These are phyloP conservation scores for Populus ilicifolia DNA, from an alignment of 345 rosid species.

Conservation along the genomic window DNA sequence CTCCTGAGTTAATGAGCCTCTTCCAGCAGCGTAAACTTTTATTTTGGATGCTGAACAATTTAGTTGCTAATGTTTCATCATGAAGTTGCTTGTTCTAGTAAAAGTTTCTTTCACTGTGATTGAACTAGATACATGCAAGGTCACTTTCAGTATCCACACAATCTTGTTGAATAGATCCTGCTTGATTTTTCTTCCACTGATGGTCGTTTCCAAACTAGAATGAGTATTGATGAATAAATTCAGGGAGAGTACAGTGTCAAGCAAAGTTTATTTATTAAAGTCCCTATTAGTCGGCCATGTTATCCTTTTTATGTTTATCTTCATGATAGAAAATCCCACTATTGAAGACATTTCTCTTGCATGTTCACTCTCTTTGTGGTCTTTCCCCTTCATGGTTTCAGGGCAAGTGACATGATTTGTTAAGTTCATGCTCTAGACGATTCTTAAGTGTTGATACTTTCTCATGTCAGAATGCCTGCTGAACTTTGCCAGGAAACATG, in stretches of 20 bases:
- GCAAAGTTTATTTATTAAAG: background rate
- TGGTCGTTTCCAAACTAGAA: background rate
- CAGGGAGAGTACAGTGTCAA: background rate
- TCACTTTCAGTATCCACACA: no score
- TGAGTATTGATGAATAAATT: background rate
- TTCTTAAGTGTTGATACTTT: slow-evolving; percentile 22
- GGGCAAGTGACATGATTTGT: background rate
- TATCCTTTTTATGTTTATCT: background rate
- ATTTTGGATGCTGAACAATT: background rate
- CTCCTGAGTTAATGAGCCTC: background rate
- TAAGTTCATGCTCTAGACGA: background rate
- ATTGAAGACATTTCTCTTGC: background rate
- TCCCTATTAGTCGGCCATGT: background rate
- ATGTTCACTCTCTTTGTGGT: background rate
- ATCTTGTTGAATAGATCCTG: no score
- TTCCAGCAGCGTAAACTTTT: background rate
- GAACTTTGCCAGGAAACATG: slow-evolving; percentile 74
- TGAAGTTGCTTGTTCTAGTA: background rate
- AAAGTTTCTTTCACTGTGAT: background rate
- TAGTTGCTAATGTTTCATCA: background rate
- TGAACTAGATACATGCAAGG: background rate
- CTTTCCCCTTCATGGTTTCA: background rate
- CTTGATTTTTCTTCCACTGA: no score
- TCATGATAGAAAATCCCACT: background rate
- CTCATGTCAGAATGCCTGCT: slow-evolving; percentile 35